These are phyloP conservation scores for Oleoguttula mirabilis DNA, from an alignment of 495 filamentous ascomycete species.

Conservation along the genomic window DNA sequence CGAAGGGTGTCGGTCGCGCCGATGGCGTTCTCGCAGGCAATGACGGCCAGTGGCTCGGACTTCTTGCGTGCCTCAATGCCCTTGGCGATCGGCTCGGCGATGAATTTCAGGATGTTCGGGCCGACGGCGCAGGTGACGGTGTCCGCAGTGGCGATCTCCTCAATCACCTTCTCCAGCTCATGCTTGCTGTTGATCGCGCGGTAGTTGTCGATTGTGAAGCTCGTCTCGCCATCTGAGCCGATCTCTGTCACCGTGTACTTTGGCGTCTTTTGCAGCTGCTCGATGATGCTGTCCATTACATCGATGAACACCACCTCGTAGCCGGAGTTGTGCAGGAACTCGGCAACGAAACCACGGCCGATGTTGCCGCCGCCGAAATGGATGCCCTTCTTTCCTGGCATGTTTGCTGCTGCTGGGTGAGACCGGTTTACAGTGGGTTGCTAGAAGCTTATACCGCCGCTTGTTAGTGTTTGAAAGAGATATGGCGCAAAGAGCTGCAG, in stretches of 20 bases:
- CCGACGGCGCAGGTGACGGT: conserved; percentile 94
- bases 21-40: conserved; percentile 96
- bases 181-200: conserved; percentile 89
- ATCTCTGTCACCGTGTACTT: conserved; percentile 90
- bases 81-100: conserved; percentile 86
- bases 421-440: no score
- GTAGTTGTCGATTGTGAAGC: conserved; percentile 80
- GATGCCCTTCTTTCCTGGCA: conserved; percentile 58
- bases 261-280: conserved; percentile 55
- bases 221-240: conserved; percentile 67
- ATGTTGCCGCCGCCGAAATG: conserved; percentile 96
- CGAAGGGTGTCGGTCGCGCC: conserved; percentile 77
- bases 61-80: conserved; percentile 65
- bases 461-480: no score
- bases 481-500: no score
- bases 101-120: conserved; percentile 88
- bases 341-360: conserved; percentile 47
- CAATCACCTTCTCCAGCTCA: conserved; percentile 61
- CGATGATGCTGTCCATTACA: conserved; percentile 71
- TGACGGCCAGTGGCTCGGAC: conserved; percentile 69
- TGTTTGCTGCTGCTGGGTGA: no score
- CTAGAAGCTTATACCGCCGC: no score
- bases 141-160: conserved; percentile 77
- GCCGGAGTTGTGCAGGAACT: conserved; percentile 72
- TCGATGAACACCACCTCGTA: conserved; percentile 94